These are phyloP conservation scores for Carex littledalei DNA, from an alignment of 176 grass and related monocot genomes.

Conservation along the genomic window DNA sequence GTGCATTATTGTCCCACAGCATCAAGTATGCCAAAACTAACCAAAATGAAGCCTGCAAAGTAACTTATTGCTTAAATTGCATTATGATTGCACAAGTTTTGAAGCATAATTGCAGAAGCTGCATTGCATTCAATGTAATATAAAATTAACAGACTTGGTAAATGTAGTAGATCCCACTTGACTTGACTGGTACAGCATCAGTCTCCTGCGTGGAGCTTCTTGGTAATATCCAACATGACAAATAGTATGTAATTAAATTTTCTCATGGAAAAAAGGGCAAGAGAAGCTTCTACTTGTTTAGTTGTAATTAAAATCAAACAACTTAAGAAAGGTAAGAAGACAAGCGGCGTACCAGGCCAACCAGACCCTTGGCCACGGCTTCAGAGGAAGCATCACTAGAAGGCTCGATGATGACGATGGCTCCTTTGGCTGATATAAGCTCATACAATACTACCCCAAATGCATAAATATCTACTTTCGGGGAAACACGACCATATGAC, in stretches of 20 bases:
- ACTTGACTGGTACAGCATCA: too few species aligned
- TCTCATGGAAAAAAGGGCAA: not conserved
- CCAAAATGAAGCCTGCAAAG: not conserved
- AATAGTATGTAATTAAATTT: not conserved
- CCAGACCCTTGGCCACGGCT: slow-evolving; percentile 48
- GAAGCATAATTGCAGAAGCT: not conserved
- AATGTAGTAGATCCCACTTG: not conserved
- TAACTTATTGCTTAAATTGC: not conserved
- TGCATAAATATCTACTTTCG: slow-evolving; percentile 82
- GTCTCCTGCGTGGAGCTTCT: not conserved
- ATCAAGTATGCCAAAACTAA: not conserved
- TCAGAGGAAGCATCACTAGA: slow-evolving; percentile 36
- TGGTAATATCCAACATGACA: not conserved
- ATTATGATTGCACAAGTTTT: not conserved
- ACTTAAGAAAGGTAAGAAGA: not conserved
- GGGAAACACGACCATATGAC: slow-evolving; percentile 73
- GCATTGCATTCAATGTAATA: not conserved
- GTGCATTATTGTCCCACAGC: too few species aligned
- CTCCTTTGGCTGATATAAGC: slow-evolving; percentile 90
- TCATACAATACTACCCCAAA: slow-evolving; percentile 95
- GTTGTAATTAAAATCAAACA: not conserved
- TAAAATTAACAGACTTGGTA: too few species aligned
- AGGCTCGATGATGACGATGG: slow-evolving; percentile 45
- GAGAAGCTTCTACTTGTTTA: not conserved
- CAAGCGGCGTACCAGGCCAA: slow-evolving; percentile 57